These are phyloP conservation scores for Phytophthora pini DNA, from an alignment of 352 stramenopile genomes.

Conservation along the genomic window DNA sequence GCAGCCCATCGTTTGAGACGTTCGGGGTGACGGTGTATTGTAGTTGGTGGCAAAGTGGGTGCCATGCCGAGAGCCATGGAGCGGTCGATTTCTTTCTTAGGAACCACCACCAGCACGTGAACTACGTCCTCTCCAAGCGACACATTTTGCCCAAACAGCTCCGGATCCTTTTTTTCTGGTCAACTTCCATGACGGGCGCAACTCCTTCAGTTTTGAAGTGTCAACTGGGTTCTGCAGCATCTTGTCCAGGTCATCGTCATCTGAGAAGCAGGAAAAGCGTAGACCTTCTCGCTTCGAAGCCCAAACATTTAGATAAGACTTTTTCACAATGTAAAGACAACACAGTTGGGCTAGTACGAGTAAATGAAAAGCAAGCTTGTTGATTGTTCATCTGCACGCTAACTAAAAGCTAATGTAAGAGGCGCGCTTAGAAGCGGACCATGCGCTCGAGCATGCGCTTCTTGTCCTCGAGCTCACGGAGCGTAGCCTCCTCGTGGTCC, in stretches of 20 bases:
- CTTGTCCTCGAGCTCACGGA: constrained; percentile 96
- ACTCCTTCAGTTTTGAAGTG: too few relatives aligned
- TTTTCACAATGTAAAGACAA: background rate
- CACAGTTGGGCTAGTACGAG: constrained; percentile 5
- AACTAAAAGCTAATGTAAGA: constrained; percentile 41
- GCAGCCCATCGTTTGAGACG: constrained; percentile 29
- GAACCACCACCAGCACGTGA: too few relatives aligned
- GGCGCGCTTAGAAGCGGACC: constrained; percentile 63
- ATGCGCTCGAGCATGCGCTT: constrained; percentile 84
- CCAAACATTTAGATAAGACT: too few relatives aligned
- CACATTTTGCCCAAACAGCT: too few relatives aligned
- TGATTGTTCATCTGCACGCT: constrained; percentile 42
- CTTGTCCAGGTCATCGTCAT: too few relatives aligned
- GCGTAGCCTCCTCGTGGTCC: constrained; percentile 86
- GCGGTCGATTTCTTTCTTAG: constrained; percentile 1
- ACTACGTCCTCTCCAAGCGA: too few relatives aligned
- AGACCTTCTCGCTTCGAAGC: too few relatives aligned
- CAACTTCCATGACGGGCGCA: too few relatives aligned
- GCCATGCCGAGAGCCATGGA: constrained; percentile 7
- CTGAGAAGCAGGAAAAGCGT: too few relatives aligned
- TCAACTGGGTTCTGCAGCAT: too few relatives aligned
- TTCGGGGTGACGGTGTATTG: constrained; percentile 25
- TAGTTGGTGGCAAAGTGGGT: background rate
- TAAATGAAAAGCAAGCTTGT: constrained; percentile 49
- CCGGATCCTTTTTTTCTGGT: too few relatives aligned